Base-by-base conservation (phyloP, 441 rosid genomes). In the Populus hybrid region DNA sequence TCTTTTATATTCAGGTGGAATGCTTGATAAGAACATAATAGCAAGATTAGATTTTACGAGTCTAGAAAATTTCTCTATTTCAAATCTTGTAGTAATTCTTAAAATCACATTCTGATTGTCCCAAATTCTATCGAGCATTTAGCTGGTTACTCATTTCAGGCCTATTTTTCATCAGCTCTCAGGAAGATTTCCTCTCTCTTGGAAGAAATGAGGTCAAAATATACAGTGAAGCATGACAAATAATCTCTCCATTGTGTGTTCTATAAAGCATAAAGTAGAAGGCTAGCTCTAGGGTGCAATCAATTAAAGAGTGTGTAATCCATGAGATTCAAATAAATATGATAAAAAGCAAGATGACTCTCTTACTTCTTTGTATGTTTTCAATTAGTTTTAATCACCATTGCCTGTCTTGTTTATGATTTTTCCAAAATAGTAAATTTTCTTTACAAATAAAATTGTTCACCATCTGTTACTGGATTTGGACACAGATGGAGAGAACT, bases 401-500 rank as follows among this genome's bases (percentile, higher is more conserved):
- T 26, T 65, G 32, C 38, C 42, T 40, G 23, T 66, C 28, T 53
- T 53, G 61, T 38, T 36, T 35, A 36, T 63, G 9, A 32, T 19
- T 16, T 5, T 69, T 69, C 26, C 40, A 61, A 53, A 53, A 16
- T 5, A 16, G 61, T 0, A 53, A 53, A 53, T 53, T 6, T 53
- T 18, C 61, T 6, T 53, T 53, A 0, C n/a, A 53, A 53, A 53
- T 30, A 1, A 5, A 14, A 40, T 65, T 26, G 42, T 46, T 65
- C 26, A 65, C 30, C 70, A 2, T 6, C 61, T 53, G 61, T 16
- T 30, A 71, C 8, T 19, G 32, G 24, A 46, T 61, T 73, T 61
- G 69, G 9, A 42, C 16, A 23, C 76, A 82, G 32, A 30, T 30
- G 32, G 32, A 30, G 78, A 76, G 73, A 14, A 1, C 53, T 23